phyloP scores from a whole-genome alignment of 495 filamentous ascomycete species.

The Talaromyces liani region DNA sequence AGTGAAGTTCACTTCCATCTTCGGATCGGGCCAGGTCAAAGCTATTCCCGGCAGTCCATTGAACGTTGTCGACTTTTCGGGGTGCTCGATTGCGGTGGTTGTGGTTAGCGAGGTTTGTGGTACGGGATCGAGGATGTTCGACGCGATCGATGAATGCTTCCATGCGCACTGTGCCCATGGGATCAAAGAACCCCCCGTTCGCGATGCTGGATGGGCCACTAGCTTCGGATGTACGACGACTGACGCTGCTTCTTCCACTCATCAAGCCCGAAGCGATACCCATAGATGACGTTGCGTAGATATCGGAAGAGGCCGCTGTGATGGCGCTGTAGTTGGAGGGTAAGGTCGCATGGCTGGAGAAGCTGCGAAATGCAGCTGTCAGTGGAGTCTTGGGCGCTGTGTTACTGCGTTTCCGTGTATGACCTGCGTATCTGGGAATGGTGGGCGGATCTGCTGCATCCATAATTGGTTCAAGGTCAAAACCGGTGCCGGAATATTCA shows the following conservation, averaged over 20 bases:
- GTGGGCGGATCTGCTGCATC: conserved; percentile 68
- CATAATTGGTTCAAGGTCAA: conserved; percentile 22
- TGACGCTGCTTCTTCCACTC: conserved; percentile 36
- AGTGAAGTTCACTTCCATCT: conserved; percentile 23
- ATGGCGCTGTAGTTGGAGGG: conserved; percentile 29
- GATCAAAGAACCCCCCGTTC: conserved; percentile 45
- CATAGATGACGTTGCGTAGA: conserved; percentile 30
- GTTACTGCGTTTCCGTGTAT: conserved; percentile 78
- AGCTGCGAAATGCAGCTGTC: conserved; percentile 56
- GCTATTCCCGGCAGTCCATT: conserved; percentile 27
- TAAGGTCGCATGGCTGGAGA: conserved; percentile 55
- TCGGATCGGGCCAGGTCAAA: conserved; percentile 25
- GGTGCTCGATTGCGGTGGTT: conserved; percentile 18
- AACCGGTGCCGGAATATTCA: conserved; percentile 21
- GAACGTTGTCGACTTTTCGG: conserved; percentile 25
- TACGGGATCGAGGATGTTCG: conserved; percentile 25
- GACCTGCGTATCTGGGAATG: conserved; percentile 68
- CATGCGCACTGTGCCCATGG: conserved; percentile 90
- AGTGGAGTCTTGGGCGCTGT: conserved; percentile 59
- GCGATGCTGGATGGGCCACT: conserved; percentile 23
- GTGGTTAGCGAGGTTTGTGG: not conserved
- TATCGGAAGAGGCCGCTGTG: conserved; percentile 52
- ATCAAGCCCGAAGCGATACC: conserved; percentile 16
- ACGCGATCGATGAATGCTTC: conserved; percentile 68
- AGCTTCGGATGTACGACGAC: conserved; percentile 36